Percentiles rank a stretch among this genome's conserved stretches.
These are phyloP conservation scores for Lasiodiplodia citricola DNA, from an alignment of 2,329 filamentous ascomycete species.

Conservation along the genomic window DNA sequence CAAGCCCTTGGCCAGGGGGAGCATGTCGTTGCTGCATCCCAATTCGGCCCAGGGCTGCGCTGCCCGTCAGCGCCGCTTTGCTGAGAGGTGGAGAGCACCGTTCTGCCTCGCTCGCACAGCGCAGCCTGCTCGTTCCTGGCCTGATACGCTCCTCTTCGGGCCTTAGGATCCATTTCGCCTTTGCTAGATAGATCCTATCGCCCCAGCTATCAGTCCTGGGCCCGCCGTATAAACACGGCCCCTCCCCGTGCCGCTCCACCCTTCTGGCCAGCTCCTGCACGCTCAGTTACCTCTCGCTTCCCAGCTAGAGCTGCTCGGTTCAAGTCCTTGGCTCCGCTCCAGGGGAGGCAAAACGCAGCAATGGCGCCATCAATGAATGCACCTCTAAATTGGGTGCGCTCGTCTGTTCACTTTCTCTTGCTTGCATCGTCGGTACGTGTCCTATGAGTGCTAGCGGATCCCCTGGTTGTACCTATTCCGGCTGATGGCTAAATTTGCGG, in stretches of 20 bases:
- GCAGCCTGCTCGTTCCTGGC: constrained; percentile 9
- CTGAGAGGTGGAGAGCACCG: background rate
- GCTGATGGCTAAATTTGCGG: constrained; percentile 15
- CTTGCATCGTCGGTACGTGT: constrained; percentile 18
- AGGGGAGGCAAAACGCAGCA: constrained; percentile 5
- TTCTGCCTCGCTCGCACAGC: background rate
- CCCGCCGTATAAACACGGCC: constrained; percentile 18
- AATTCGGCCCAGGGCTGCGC: background rate
- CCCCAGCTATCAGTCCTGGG: background rate
- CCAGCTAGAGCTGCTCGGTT: constrained; percentile 14
- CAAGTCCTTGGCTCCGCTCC: background rate
- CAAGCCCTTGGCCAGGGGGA: constrained; percentile 7
- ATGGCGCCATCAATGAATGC: constrained; percentile 22
- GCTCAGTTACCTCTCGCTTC: background rate
- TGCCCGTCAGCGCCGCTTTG: background rate
- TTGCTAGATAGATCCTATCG: background rate
- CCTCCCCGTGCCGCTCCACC: constrained; percentile 4
- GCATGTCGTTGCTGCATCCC: constrained; percentile 1
- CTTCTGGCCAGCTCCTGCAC: background rate
- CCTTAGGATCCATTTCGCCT: background rate
- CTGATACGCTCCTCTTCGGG: background rate
- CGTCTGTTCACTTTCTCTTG: constrained; percentile 1
- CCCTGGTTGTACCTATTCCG: background rate
- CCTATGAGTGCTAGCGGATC: background rate
- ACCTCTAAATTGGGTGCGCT: constrained; percentile 20